Base-by-base conservation (phyloP, 805 yeast genomes). In the Spathaspora sp. region DNA sequence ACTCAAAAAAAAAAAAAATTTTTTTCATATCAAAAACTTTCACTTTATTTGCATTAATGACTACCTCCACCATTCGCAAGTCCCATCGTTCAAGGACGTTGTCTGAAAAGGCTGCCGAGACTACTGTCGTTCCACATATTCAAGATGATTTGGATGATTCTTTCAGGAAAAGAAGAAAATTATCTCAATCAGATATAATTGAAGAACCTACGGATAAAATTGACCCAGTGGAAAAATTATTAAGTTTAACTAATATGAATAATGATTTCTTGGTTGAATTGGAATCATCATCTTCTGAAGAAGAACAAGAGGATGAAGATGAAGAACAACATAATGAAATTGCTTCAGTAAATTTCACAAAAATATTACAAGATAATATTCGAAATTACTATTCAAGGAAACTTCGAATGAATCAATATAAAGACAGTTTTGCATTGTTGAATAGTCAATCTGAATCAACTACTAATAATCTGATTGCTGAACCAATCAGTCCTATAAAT, bases 171-270 rank as follows among this genome's bases (percentile, higher is more conserved):
- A 43, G 46, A 40, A 53, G 50, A 48, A 44, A 50, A 45, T n/a
- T 47, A 20, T 20, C 32, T 16, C 26, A 44, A 35, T 19, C 26
- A 2, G 26, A 28, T 16, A 28, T 12, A n/a, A 35, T 19, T 44
- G 19, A 28, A 42, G 52, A 18, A 14, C 45, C 57, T n/a, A 56
- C 59, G 29, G 75, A 72, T 53, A 68, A 60, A 49, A 65, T 73
- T 26, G 78, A 74, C 55, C 78, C 78, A 5, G 76, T 74, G 48
- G 76, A 73, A 56, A 72, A 65, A 53, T 63, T 74, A 35, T 60
- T 73, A 47, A 67, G 73, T 51, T 66, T 71, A 49, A 63, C 73
- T 10, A 67, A 60, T 49, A 52, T 59, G 23, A 62, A 68, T 51
- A 61, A 57, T 38, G 76, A 70, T 53, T 64, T 69, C 40, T 61